Conservation (phyloP, 164 flowering plant species). For the Liquidambar formosana region DNA sequence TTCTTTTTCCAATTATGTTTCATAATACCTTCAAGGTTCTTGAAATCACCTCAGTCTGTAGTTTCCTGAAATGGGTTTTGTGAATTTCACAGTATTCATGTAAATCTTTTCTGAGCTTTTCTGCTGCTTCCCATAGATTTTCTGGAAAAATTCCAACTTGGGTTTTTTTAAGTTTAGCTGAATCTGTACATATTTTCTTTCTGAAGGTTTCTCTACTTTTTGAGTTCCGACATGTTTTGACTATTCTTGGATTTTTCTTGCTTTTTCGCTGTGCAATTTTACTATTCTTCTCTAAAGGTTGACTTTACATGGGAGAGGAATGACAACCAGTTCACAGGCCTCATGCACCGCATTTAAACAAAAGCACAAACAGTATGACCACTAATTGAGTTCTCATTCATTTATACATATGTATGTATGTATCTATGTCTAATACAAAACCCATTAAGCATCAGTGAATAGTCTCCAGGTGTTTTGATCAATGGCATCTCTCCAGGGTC, state of each 20-base stretch:
- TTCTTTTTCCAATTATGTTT: no score
- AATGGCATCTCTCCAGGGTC: slow-evolving; percentile 20
- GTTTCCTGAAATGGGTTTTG: neutral
- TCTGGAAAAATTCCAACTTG: neutral
- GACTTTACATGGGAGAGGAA: neutral
- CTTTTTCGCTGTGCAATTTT: neutral
- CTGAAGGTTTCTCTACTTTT: neutral
- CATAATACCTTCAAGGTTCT: no score
- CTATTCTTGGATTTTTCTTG: slow-evolving; percentile 5
- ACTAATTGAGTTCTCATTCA: neutral
- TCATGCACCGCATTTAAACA: no score
- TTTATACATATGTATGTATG: no score
- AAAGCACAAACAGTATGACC: neutral
- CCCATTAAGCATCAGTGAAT: neutral
- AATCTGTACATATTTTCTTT: neutral
- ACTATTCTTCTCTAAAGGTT: neutral
- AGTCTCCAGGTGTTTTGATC: slow-evolving; percentile 10
- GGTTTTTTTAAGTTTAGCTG: slow-evolving; percentile 2
- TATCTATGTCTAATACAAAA: neutral
- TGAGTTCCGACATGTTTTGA: slow-evolving; percentile 2
- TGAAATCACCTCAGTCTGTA: neutral
- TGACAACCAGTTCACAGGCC: neutral
- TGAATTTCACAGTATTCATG: neutral
- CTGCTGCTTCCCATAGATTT: neutral
- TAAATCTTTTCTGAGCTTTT: neutral